Conservation (phyloP, 2,329 filamentous ascomycete genomes). For the Aureobasidium sp. region DNA sequence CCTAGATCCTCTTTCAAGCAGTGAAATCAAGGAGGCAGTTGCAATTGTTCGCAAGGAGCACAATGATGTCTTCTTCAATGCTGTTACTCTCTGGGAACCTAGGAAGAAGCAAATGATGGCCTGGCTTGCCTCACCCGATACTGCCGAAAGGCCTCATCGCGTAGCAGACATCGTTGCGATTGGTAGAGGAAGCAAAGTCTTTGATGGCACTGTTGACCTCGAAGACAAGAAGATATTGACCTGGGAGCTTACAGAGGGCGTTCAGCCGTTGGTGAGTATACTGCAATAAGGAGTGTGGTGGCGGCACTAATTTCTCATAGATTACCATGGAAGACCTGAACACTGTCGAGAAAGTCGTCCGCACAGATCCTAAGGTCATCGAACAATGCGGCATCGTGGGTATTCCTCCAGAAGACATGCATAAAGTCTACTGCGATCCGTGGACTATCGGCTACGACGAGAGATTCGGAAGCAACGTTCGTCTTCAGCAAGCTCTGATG, state of each 20-base stretch:
- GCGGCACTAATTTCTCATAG: background rate
- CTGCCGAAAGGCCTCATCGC: slow-evolving; percentile 56
- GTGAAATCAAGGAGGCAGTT: slow-evolving; percentile 68
- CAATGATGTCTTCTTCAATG: slow-evolving; percentile 72
- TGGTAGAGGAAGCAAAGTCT: slow-evolving; percentile 69
- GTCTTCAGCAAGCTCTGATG: slow-evolving; percentile 89
- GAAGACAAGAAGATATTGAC: slow-evolving; percentile 57
- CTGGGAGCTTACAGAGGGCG: slow-evolving; percentile 69
- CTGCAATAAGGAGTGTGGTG: background rate
- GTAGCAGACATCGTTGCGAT: slow-evolving; percentile 80
- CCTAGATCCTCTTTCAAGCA: slow-evolving; percentile 65
- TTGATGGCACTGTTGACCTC: slow-evolving; percentile 74
- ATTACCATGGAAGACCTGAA: slow-evolving; percentile 90
- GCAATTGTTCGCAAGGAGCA: slow-evolving; percentile 62
- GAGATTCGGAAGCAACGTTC: slow-evolving; percentile 69
- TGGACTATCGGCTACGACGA: slow-evolving; percentile 96
- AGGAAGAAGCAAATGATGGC: slow-evolving; percentile 75
- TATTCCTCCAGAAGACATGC: slow-evolving; percentile 75
- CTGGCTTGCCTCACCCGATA: slow-evolving; percentile 64
- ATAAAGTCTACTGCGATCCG: slow-evolving; percentile 92
- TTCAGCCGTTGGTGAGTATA: slow-evolving; percentile 60
- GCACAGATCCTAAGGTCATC: slow-evolving; percentile 77
- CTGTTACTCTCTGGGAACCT: slow-evolving; percentile 76
- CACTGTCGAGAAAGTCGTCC: slow-evolving; percentile 66
- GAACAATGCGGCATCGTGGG: slow-evolving; percentile 82